Evolutionary conservation across 345 rosid genomes (phyloP), one percentile per base, ranked within the genome.

Genomic region (Corchorus capsularis): DNA sequence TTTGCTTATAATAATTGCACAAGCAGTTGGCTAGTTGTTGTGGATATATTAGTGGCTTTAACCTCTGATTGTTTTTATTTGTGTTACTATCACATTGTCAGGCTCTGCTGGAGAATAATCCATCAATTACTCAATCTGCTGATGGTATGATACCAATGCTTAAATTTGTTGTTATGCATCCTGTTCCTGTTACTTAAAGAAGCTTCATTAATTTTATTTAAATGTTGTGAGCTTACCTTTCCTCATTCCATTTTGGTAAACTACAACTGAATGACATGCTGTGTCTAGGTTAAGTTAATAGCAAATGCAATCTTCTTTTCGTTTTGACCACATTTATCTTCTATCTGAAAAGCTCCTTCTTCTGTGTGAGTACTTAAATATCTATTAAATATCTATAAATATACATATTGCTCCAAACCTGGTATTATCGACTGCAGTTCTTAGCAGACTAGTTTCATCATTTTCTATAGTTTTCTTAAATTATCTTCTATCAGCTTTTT

Each of bases 61-160:
- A 43, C 15, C 1, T 22, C 1, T 34, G 69, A 53, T 12, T 16
- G 5, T 75, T 13, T 65, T 81, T 68, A 20, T 71, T 72, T 37
- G 50, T 55, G 4, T 75, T 75, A 20, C 60, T 47, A 22, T 69
- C 60, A 13, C 34, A 41, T 54, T 82, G 69, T 57, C 80, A 95
- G 98, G 99, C 94, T 79, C 85, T 93, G 88, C 64, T 89, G 27
- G 89, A 92, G 83, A 92, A 90, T 75, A 95, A 95, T 83, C 92
- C 92, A 47, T 83, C 90, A 0, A 79, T 89, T 75, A 86, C 86
- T 78, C 90, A 88, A 67, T 81, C 89, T 76, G 68, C 71, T 59
- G 82, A 86, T 84, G 97, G 96, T 93, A 92, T 54, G 84, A 53
- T 66, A n/a, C 71, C 34, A 13, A 35, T 55, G 35, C 65, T 76